Base-by-base conservation (phyloP, 352 stramenopile species). In the Globisporangium carolinianum region DNA sequence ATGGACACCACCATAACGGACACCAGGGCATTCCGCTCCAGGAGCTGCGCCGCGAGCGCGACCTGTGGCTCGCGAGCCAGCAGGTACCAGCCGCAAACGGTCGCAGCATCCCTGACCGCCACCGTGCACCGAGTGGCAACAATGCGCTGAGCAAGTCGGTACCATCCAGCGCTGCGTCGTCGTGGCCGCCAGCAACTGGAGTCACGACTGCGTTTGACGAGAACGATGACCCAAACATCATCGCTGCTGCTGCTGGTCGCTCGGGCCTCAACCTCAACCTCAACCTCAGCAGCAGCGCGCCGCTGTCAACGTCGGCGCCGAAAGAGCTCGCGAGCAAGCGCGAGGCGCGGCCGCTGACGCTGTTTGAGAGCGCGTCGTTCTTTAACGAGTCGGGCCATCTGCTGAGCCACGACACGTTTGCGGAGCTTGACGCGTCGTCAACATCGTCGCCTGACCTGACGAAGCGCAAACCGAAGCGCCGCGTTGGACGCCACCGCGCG, bases 311-410 rank as follows among this genome's bases (percentile, higher is more conserved):
- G 52, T 45, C 79, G 4, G 75, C 70, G n/a, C 79, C 79, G 6
- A 73, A 73, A 45, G 62, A 61, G 3, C 72, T 43, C 7, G 24
- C 69, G 48, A 60, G 66, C 57, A 75, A 76, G 60, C 75, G 75
- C 7, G 76, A 79, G 50, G 67, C 66, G 37, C 73, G 79, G 5
- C 75, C 70, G 5, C 83, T 93, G 68, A 93, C 83, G 48, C 72
- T 93, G 4, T 91, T 93, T 51, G 83, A 93, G 42, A 89, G 74
- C 60, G 83, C 83, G 7, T 68, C 73, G 37, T 79, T 93, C 62
- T 91, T 84, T 64, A 89, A 90, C 59, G 76, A 89, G 52, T 75
- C 79, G 0, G 83, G 83, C 15, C 71, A 77, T 47, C 52, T 89
- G 60, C 69, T 93, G 12, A 90, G 65, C 39, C 83, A 88, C 53